These are phyloP conservation scores for Sarocladium oryzae DNA, from an alignment of 2,329 filamentous ascomycete genomes.

Conservation along the genomic window DNA sequence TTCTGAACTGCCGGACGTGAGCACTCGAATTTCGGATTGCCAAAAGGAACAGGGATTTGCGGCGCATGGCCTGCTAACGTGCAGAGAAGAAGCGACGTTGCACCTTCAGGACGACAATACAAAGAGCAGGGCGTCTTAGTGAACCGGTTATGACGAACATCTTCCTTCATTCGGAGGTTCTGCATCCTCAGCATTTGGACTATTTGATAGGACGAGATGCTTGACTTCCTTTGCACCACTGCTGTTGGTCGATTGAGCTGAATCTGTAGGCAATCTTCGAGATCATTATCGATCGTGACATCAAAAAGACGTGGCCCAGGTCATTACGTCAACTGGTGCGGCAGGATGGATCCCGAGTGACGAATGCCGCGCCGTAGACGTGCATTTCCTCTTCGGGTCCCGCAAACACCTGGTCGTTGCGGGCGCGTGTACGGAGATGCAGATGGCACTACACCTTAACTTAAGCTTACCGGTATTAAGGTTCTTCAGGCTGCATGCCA, in stretches of 20 bases:
- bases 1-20: no score
- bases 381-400: no score
- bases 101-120: no score
- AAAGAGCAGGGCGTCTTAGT: neutral
- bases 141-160: neutral
- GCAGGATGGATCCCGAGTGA: neutral
- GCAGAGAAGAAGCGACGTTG: no score
- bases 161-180: neutral
- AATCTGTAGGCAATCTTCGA: no score
- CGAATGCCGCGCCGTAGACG: constrained; percentile 4
- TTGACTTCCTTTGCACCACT: neutral
- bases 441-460: neutral
- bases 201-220: no score
- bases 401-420: no score
- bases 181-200: no score
- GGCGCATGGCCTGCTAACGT: no score
- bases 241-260: neutral
- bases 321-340: constrained; percentile 2
- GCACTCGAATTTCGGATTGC: no score
- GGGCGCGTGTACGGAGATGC: no score
- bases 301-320: neutral
- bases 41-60: no score
- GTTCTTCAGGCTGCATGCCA: constrained; percentile 1
- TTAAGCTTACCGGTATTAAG: constrained; percentile 7
- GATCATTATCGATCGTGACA: constrained; percentile 7